Base-by-base conservation (phyloP, 345 rosid species). In the Garcia nutans region DNA sequence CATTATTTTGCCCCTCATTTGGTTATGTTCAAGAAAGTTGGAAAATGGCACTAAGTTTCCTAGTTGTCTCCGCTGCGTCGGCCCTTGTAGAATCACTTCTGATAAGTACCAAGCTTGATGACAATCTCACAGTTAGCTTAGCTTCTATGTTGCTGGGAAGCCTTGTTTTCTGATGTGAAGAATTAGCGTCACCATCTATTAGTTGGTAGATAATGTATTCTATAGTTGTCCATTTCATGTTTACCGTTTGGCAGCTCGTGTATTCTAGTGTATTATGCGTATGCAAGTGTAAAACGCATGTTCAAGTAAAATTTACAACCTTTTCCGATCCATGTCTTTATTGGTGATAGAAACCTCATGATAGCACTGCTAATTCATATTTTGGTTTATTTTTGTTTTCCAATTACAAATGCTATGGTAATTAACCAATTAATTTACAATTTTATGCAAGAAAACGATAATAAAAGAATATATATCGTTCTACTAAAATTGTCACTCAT, bases 61-160 rank as follows among this genome's bases (percentile, higher is more conserved):
- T 87, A 74, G 62, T 83, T 16, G 89, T 90, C 63, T 95, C 98
- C 49, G 31, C 88, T 62, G 96, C 89, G 50, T 90, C 99, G 2
- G 79, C 97, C 7, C 0, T 95, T 58, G 93, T 91, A 45, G 99
- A 95, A 83, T 95, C 99, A 70, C 91, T 88, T 24, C 97, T 98
- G 19, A 84, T 93, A 49, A 89, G 98, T 80, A 86, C 94, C 5
- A 78, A 66, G 74, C 89, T 95, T 59, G 99, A 95, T 67, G 99
- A 95, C 86, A 95, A 95, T 81, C 98, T 95, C 67, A 95, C 97
- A 3, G 83, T 91, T 55, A 83, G 98, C 47, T 44, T 95, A 59
- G 77, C 98, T 61, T 89, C 91, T 70, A 67, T 91, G 10, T 68
- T 89, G 47, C 49, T 91, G 16, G 99, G 98, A 58, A 78, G 74